Evolutionary conservation across 2,329 filamentous ascomycete genomes (phyloP).

Genomic region (Cladosporium sp.): DNA sequence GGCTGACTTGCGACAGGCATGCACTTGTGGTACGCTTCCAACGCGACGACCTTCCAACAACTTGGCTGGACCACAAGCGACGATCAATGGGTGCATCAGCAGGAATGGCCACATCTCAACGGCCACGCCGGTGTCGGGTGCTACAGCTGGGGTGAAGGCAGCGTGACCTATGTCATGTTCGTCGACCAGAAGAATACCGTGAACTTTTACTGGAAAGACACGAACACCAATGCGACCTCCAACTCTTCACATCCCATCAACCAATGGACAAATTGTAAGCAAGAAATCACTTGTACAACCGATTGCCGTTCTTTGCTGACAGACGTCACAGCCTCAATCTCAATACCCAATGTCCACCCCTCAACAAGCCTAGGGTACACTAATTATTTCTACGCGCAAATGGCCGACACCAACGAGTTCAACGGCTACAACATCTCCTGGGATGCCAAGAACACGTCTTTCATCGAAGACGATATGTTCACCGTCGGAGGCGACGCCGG

Average conservation of each 20-base stretch:
- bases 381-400: conserved; percentile 38
- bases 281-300: no score
- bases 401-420: conserved; percentile 28
- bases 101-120: conserved; percentile 35
- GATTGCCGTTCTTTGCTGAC: no score
- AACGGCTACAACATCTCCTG: conserved; percentile 36
- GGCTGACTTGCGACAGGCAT: conserved; percentile 29
- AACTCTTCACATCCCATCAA: conserved; percentile 35
- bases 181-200: conserved; percentile 34
- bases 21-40: conserved; percentile 40
- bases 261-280: conserved; percentile 29
- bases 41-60: conserved; percentile 36
- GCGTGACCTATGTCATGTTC: conserved; percentile 39
- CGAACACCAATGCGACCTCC: conserved; percentile 28
- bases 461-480: conserved; percentile 27
- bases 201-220: conserved; percentile 42
- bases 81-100: conserved; percentile 31
- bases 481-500: conserved; percentile 30
- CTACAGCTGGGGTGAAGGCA: conserved; percentile 37
- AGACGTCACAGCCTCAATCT: conserved; percentile 12
- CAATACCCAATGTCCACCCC: conserved; percentile 34
- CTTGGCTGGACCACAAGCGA: conserved; percentile 37
- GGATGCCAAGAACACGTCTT: conserved; percentile 34
- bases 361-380: conserved; percentile 38
- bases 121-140: conserved; percentile 41